Evolutionary conservation across 495 filamentous ascomycete species (phyloP).

Genomic region (Talaromyces wortmannii): DNA sequence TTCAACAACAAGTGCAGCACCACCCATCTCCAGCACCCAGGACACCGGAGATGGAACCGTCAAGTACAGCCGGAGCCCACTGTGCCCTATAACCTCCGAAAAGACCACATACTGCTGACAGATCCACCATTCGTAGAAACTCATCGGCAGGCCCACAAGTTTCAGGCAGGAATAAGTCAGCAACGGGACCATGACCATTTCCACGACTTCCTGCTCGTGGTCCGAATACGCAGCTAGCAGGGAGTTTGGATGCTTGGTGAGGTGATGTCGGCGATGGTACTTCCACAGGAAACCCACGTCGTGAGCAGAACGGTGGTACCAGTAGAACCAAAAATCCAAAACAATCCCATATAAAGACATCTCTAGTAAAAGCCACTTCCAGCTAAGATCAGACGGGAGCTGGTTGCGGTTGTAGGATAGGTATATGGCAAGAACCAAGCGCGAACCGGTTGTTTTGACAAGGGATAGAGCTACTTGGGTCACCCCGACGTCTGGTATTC

Average conservation of each 20-base stretch:
- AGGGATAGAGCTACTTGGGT: constrained; percentile 21
- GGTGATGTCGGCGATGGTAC: constrained; percentile 33
- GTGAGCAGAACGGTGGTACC: constrained; percentile 31
- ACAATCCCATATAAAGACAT: constrained; percentile 27
- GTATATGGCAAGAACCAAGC: constrained; percentile 25
- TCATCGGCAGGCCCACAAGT: constrained; percentile 27
- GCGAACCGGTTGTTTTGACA: constrained; percentile 20
- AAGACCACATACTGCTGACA: constrained; percentile 30
- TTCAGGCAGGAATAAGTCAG: constrained; percentile 24
- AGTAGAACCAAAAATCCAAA: constrained; percentile 37
- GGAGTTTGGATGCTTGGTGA: constrained; percentile 33
- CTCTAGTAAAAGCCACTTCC: constrained; percentile 21
- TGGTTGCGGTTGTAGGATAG: constrained; percentile 14
- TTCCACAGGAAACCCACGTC: constrained; percentile 25
- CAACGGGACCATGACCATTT: constrained; percentile 26
- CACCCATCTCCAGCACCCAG: constrained; percentile 17
- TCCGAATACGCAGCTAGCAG: constrained; percentile 28
- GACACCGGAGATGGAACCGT: constrained; percentile 21
- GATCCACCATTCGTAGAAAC: constrained; percentile 36
- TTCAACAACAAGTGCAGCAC: constrained; percentile 27
- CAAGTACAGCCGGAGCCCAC: constrained; percentile 23
- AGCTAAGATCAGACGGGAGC: constrained; percentile 15
- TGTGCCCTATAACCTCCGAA: constrained; percentile 29
- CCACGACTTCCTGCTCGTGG: constrained; percentile 29
- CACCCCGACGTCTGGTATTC: constrained; percentile 27